Evolutionary conservation across 345 rosid genomes (phyloP), one percentile per base, ranked within the genome.

Genomic region (Trapa bicornis): DNA sequence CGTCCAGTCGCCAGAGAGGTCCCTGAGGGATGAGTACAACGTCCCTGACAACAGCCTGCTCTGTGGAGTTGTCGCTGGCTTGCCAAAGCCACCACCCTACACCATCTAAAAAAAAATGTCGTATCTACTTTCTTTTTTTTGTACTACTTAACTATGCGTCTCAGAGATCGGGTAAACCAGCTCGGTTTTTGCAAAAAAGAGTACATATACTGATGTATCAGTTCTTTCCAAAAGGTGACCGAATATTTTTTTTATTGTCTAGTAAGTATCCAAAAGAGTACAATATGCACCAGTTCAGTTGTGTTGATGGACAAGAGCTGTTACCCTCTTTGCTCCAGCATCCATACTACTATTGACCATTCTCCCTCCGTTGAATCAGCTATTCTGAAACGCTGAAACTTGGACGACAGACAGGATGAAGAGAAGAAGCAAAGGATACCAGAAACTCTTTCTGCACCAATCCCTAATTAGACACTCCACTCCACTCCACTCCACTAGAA

Each of bases 11-110:
- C 75, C 75, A 4, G 75, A 61, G 36, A 54, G 45, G 50, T 72
- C 75, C 13, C 70, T 72, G 36, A 67, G 75, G 47, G 75, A 72
- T n/a, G 75, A 72, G 63, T 72, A 72, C 63, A 72, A 72, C 67
- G 5, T 72, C 3, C 75, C 71, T 3, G 75, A 72, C 53, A 47
- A 48, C 3, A 32, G 67, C 37, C 39, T 22, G 52, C 71, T 72
- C 36, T 72, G 75, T 4, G 75, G 75, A 1, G 14, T 62, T 11
- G 5, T 72, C 15, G 17, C 50, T 14, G 29, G 33, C 38, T 48
- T 72, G 67, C 75, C 75, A 41, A 72, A 61, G 62, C 75, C 75
- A 36, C 16, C 54, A 4, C 75, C 75, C 52, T 72, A 72, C 75
- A 54, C 67, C 75, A 32, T 72, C 65, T 72, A 66, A 72, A 33